Conservation (phyloP, 768 basidiomycete species). For the Amanita fuliginea region DNA sequence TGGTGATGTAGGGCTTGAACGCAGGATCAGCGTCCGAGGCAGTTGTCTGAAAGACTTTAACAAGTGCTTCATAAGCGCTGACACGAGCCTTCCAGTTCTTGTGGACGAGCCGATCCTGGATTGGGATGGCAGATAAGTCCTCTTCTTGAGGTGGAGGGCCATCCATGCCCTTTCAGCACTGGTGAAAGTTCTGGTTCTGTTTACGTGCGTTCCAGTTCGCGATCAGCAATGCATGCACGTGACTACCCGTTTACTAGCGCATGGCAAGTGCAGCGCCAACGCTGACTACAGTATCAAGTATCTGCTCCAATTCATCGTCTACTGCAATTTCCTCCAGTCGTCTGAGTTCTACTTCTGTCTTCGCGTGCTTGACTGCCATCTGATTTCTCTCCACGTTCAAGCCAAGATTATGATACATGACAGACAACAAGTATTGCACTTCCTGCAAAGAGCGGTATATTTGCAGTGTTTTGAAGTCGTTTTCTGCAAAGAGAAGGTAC, state of each 20-base stretch:
- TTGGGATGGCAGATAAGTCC: slow-evolving; percentile 74
- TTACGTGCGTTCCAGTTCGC: slow-evolving; percentile 5
- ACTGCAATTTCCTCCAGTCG: slow-evolving; percentile 29
- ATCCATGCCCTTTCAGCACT: slow-evolving; percentile 47
- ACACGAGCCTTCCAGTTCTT: slow-evolving; percentile 99
- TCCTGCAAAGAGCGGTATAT: slow-evolving; percentile 51
- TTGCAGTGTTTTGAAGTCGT: slow-evolving; percentile 50
- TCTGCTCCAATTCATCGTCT: slow-evolving; percentile 41
- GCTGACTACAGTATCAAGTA: slow-evolving; percentile 47
- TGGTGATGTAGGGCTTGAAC: slow-evolving; percentile 81
- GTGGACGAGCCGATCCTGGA: slow-evolving; percentile 75
- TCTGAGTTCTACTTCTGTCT: slow-evolving; percentile 29
- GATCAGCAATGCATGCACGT: not conserved
- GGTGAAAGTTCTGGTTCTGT: slow-evolving; percentile 5
- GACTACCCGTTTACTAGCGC: slow-evolving; percentile 11
- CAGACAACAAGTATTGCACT: slow-evolving; percentile 61
- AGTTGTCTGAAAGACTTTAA: slow-evolving; percentile 79
- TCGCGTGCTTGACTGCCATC: slow-evolving; percentile 35
- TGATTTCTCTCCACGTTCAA: slow-evolving; percentile 44
- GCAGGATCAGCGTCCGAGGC: slow-evolving; percentile 90
- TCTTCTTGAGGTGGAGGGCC: slow-evolving; percentile 88
- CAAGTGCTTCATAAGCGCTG: slow-evolving; percentile 81
- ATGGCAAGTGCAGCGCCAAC: slow-evolving; percentile 47
- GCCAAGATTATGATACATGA: slow-evolving; percentile 63
- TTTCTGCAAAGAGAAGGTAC: slow-evolving; percentile 52